Conservation (phyloP, 2,329 filamentous ascomycete species). For the Aspergillus sp. region DNA sequence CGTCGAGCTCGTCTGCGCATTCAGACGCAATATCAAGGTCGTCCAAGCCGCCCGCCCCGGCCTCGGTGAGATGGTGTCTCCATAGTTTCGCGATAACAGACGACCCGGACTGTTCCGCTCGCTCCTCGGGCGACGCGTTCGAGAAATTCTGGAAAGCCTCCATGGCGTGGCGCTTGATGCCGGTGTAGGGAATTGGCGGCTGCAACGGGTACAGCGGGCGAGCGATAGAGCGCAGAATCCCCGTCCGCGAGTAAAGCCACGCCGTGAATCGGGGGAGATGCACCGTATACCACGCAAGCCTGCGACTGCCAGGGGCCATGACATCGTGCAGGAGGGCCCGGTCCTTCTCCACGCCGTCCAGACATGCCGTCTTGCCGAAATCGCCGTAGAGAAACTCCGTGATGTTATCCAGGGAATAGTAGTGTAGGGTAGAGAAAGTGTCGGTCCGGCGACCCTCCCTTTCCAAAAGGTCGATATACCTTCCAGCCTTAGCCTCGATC, state of each 20-base stretch:
- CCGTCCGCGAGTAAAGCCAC: constrained; percentile 41
- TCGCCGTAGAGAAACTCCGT: constrained; percentile 44
- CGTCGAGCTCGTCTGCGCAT: constrained; percentile 45
- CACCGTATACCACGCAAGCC: constrained; percentile 42
- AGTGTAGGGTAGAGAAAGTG: constrained; percentile 43
- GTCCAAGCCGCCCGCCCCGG: constrained; percentile 21
- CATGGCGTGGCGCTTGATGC: constrained; percentile 39
- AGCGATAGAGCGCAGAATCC: constrained; percentile 27
- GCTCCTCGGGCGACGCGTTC: constrained; percentile 11
- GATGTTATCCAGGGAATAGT: constrained; percentile 46
- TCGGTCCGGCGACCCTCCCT: constrained; percentile 29
- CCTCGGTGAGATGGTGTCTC: constrained; percentile 20
- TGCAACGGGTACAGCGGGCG: constrained; percentile 39
- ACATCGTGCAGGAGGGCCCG: constrained; percentile 40
- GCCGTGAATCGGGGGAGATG: constrained; percentile 38
- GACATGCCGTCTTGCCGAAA: constrained; percentile 36
- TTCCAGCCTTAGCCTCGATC: constrained; percentile 32
- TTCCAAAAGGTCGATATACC: constrained; percentile 36
- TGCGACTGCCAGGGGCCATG: constrained; percentile 37
- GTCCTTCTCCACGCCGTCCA: constrained; percentile 31
- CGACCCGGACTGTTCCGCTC: constrained; percentile 10
- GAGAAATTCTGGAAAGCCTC: constrained; percentile 3
- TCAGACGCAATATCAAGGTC: constrained; percentile 45
- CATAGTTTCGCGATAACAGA: constrained; percentile 34
- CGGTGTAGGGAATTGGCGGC: constrained; percentile 44